phyloP scores from a whole-genome alignment of 140 eudicot genomes.

The Cichorium intybus region DNA sequence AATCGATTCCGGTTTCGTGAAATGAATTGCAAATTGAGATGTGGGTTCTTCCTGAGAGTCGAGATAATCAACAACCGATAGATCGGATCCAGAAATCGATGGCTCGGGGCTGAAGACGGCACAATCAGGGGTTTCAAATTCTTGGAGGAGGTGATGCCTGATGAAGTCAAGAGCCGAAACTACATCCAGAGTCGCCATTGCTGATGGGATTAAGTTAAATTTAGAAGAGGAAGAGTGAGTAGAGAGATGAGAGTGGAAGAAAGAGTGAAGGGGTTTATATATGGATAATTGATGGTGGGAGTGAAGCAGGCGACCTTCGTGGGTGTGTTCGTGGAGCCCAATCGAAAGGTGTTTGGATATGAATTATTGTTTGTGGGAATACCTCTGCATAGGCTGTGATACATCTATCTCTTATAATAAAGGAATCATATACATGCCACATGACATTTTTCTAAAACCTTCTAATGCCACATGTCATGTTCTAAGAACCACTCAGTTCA shows the following conservation, averaged over 20 bases:
- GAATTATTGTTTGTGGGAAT: no score
- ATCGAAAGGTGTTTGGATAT: constrained; percentile 17
- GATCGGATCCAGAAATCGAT: constrained; percentile 5
- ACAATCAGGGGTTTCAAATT: constrained; percentile 3
- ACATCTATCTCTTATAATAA: no score
- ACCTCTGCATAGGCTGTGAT: no score
- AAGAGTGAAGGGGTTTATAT: constrained; percentile 14
- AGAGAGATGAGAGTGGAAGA: constrained; percentile 7
- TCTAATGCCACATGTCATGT: no score
- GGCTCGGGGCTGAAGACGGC: background rate
- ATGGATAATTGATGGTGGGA: no score
- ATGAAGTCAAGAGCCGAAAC: constrained; percentile 39
- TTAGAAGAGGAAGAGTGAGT: background rate
- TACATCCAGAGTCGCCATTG: constrained; percentile 44
- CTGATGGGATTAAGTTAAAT: no score
- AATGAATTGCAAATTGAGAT: background rate
- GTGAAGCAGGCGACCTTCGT: background rate
- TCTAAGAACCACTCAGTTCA: no score
- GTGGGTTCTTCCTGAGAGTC: background rate
- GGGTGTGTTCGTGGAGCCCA: no score
- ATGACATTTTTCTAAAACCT: no score
- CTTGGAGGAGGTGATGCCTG: constrained; percentile 55
- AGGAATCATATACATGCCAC: no score
- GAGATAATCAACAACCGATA: constrained; percentile 20
- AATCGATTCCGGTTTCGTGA: constrained; percentile 10